A percentile compares a stretch with the other conserved stretches of the same genome.
Evolutionary conservation across 495 filamentous ascomycete genomes (phyloP).

Genomic region (Aspergillus hancockii): DNA sequence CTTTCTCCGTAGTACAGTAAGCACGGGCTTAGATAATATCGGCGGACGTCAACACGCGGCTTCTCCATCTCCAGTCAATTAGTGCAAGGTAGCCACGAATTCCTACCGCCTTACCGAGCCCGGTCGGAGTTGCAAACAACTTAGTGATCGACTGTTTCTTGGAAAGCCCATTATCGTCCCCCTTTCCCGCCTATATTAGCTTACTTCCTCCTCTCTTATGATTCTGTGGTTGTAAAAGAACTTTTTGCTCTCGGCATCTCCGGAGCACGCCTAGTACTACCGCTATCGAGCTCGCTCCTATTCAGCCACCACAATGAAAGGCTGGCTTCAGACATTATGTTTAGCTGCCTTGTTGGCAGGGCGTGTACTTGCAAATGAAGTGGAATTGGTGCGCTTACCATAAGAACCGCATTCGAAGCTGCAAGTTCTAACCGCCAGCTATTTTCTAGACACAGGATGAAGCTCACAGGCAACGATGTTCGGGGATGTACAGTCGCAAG

Average conservation of each 20-base stretch:
- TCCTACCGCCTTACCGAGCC: not conserved
- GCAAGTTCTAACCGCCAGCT: slow-evolving; percentile 18
- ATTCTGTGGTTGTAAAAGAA: slow-evolving; percentile 7
- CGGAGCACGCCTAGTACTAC: slow-evolving; percentile 26
- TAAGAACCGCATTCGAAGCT: not conserved
- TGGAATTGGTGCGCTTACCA: slow-evolving; percentile 57
- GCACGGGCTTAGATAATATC: slow-evolving; percentile 33
- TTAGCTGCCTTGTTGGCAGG: slow-evolving; percentile 54
- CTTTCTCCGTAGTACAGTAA: slow-evolving; percentile 10
- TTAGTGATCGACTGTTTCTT: slow-evolving; percentile 12
- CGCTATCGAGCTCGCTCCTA: slow-evolving; percentile 24
- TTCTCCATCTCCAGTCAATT: slow-evolving; percentile 27
- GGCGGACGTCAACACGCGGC: slow-evolving; percentile 32
- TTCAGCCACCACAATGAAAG: slow-evolving; percentile 50
- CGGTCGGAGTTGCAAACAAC: not conserved
- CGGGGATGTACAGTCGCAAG: slow-evolving; percentile 93
- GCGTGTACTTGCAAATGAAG: slow-evolving; percentile 58
- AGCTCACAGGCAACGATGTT: slow-evolving; percentile 81
- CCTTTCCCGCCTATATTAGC: not conserved
- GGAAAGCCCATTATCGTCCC: not conserved
- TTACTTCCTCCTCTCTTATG: slow-evolving; percentile 16
- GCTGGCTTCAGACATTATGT: slow-evolving; percentile 51
- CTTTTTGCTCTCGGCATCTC: slow-evolving; percentile 18
- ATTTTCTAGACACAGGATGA: slow-evolving; percentile 67
- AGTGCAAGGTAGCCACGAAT: slow-evolving; percentile 26